phyloP scores from a whole-genome alignment of 202 grass and related monocot genomes.

The Musa balbisiana region DNA sequence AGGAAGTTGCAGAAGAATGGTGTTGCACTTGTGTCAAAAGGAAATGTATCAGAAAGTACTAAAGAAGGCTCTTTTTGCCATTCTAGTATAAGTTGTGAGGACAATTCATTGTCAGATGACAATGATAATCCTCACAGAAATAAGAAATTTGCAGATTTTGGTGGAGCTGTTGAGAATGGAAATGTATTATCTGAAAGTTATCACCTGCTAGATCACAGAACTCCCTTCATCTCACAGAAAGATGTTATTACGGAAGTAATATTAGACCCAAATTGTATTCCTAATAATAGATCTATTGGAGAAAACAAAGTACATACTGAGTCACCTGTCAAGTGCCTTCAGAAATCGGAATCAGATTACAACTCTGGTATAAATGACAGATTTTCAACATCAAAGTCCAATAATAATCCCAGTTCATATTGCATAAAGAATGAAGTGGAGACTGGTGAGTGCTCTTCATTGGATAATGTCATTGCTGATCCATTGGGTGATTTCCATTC shows the following conservation, averaged over 20 bases:
- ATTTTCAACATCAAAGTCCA: slow-evolving; percentile 5
- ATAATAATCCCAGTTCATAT: background rate
- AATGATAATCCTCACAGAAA: background rate
- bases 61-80: slow-evolving; percentile 11
- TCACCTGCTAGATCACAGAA: background rate
- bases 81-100: slow-evolving; percentile 12
- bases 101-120: background rate
- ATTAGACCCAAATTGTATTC: background rate
- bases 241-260: background rate
- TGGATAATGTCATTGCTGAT: background rate
- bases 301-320: background rate
- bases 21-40: slow-evolving; percentile 11
- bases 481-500: background rate
- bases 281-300: background rate
- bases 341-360: background rate
- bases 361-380: slow-evolving; percentile 4
- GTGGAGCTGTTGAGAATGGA: background rate
- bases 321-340: background rate
- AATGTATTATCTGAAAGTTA: background rate
- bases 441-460: slow-evolving; percentile 17
- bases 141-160: background rate
- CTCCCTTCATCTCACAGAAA: background rate
- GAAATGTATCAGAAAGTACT: background rate
- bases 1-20: slow-evolving; percentile 13
- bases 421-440: slow-evolving; percentile 11